Evolutionary conservation across 257 asterid genomes (phyloP).

Genomic region (Ilex aquifolium): DNA sequence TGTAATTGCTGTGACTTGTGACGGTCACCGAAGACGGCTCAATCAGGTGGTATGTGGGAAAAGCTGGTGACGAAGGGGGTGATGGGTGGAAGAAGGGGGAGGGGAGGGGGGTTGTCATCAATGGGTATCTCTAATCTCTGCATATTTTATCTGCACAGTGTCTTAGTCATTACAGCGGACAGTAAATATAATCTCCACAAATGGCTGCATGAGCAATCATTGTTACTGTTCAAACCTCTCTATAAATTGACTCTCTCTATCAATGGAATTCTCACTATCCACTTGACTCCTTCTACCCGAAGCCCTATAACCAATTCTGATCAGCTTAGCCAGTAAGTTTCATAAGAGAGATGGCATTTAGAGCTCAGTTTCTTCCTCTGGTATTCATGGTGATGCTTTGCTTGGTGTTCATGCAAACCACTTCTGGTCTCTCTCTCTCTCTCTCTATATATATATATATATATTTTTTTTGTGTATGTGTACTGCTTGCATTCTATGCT

Average conservation of each 20-base stretch:
- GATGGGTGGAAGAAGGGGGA: too few relatives aligned
- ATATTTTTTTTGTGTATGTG: too few relatives aligned
- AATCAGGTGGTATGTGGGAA: neutral
- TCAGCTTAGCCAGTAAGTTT: neutral
- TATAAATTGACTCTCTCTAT: slow-evolving; percentile 12
- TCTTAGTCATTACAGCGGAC: neutral
- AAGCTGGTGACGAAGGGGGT: neutral
- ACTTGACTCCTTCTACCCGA: neutral
- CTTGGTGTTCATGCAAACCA: neutral
- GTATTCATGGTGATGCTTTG: neutral
- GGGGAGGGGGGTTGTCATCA: neutral
- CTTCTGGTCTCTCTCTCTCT: neutral
- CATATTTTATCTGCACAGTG: too few relatives aligned
- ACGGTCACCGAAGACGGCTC: slow-evolving; percentile 16
- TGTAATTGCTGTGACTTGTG: neutral
- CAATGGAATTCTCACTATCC: neutral
- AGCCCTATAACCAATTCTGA: neutral
- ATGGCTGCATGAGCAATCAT: slow-evolving; percentile 24
- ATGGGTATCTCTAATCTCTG: neutral
- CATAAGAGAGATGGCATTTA: neutral
- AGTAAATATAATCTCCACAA: slow-evolving; percentile 5
- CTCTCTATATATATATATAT: too few relatives aligned
- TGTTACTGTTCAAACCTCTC: neutral
- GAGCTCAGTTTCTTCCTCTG: neutral
- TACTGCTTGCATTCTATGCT: neutral